Evolutionary conservation across 805 yeast genomes (phyloP).

Genomic region (Saccharomycopsis vini): DNA sequence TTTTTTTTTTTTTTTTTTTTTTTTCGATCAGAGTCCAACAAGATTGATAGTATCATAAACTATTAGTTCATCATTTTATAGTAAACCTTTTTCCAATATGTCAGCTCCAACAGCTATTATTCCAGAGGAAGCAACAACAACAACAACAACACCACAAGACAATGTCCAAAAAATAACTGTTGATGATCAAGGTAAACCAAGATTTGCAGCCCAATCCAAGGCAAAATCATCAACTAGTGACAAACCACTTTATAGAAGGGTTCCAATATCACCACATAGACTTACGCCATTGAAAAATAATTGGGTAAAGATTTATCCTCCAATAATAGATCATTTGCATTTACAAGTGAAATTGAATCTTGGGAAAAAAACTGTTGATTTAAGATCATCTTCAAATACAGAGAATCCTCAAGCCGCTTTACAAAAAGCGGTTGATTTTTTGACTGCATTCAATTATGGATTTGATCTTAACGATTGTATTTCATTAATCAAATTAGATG

Average conservation of each 20-base stretch:
- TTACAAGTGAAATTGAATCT: slow-evolving; percentile 94
- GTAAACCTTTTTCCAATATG: too few relatives aligned
- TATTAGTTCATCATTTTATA: too few relatives aligned
- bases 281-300: slow-evolving; percentile 84
- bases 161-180: slow-evolving; percentile 33
- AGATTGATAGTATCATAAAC: too few relatives aligned
- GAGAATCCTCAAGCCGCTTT: slow-evolving; percentile 91
- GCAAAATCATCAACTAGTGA: slow-evolving; percentile 39
- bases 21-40: not conserved
- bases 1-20: not conserved
- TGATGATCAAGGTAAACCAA: slow-evolving; percentile 85
- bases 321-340: slow-evolving; percentile 88
- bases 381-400: slow-evolving; percentile 66
- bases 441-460: slow-evolving; percentile 91
- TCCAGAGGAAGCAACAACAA: slow-evolving; percentile 19
- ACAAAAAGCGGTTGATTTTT: slow-evolving; percentile 96
- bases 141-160: slow-evolving; percentile 20
- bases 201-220: slow-evolving; percentile 59
- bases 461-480: slow-evolving; percentile 96
- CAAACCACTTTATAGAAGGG: slow-evolving; percentile 78
- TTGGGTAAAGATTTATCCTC: slow-evolving; percentile 94
- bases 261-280: slow-evolving; percentile 94
- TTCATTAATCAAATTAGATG: slow-evolving; percentile 88
- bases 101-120: slow-evolving; percentile 45
- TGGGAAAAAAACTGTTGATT: slow-evolving; percentile 77